Conservation (phyloP, 2,329 filamentous ascomycete species). For the Dactylellina sp. region DNA sequence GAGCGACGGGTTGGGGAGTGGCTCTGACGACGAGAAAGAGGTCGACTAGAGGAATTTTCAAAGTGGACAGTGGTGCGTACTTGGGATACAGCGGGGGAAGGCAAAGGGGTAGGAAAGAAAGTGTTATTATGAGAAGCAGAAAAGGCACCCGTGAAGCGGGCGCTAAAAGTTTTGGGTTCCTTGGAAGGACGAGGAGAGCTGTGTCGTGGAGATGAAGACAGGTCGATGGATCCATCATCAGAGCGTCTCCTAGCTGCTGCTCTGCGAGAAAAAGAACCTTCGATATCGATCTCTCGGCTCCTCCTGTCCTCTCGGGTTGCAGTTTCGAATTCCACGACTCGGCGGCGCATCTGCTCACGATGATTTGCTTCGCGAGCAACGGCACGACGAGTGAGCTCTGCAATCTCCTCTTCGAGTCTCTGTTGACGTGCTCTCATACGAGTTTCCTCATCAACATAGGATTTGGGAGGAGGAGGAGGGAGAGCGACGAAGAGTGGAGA, state of each 20-base stretch:
- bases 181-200: conserved; percentile 38
- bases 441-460: conserved; percentile 45
- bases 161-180: conserved; percentile 53
- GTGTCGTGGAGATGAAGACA: conserved; percentile 50
- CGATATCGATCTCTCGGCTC: conserved; percentile 54
- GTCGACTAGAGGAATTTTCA: conserved; percentile 45
- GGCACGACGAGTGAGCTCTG: conserved; percentile 49
- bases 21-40: conserved; percentile 53
- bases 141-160: conserved; percentile 54
- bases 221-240: conserved; percentile 55
- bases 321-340: conserved; percentile 51
- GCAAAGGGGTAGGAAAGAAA: conserved; percentile 52
- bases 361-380: conserved; percentile 53
- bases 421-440: conserved; percentile 52
- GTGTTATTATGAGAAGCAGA: conserved; percentile 40
- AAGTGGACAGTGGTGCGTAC: conserved; percentile 51
- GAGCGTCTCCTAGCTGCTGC: conserved; percentile 48
- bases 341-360: conserved; percentile 53
- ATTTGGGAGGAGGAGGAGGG: conserved; percentile 23
- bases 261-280: conserved; percentile 54
- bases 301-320: conserved; percentile 46
- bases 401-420: conserved; percentile 54
- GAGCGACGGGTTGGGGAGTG: conserved; percentile 54
- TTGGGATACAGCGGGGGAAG: conserved; percentile 55
- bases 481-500: conserved; percentile 51